Evolutionary conservation across 2,329 filamentous ascomycete genomes (phyloP), one percentile per base, ranked within the genome.

Genomic region (Colletotrichum aenigma): DNA sequence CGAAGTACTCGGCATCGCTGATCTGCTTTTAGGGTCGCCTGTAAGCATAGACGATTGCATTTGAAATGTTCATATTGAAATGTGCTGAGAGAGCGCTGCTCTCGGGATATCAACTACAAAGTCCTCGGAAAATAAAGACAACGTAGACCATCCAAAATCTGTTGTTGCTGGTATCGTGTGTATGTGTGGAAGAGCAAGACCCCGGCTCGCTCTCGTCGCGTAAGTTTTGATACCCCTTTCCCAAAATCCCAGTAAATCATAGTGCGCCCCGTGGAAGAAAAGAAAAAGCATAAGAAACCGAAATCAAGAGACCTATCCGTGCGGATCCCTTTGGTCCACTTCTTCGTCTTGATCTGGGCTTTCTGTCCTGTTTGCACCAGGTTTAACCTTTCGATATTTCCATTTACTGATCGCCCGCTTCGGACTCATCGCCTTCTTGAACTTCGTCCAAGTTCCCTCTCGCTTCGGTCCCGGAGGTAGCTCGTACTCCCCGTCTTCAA

Each of bases 341-440:
- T 30, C 21, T 4, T 60, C 61, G 5, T 36, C 72, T 13, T 75
- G 68, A 12, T 66, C 64, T 12, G 70, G 73, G 12, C 58, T 70
- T 9, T 73, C 72, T 15, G 69, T n/a, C 43, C 64, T 24, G 16
- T 28, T 16, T 7, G 21, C 16, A 9, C 28, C 64, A 48, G 72
- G 62, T n/a, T 75, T 60, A 5, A 75, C 73, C 32, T 75, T 75
- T 7, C 73, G 73, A 48, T 75, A 75, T 12, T 56, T 56, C 73
- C 73, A 75, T 62, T 75, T 75, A 21, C 73, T 75, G 21, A 75
- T 75, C 3, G 73, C 73, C 8, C 73, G 52, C 26, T n/a, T 66
- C 26, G 73, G 73, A n/a, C 69, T 75, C 73, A 75, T 75, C 7
- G 73, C 73, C 64, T 75, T 75, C 34, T 75, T 75, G 56, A 75